Percentiles rank a stretch among this genome's conserved stretches.
Conservation (phyloP, 2,329 filamentous ascomycete genomes). For the Pseudocercospora musae region DNA sequence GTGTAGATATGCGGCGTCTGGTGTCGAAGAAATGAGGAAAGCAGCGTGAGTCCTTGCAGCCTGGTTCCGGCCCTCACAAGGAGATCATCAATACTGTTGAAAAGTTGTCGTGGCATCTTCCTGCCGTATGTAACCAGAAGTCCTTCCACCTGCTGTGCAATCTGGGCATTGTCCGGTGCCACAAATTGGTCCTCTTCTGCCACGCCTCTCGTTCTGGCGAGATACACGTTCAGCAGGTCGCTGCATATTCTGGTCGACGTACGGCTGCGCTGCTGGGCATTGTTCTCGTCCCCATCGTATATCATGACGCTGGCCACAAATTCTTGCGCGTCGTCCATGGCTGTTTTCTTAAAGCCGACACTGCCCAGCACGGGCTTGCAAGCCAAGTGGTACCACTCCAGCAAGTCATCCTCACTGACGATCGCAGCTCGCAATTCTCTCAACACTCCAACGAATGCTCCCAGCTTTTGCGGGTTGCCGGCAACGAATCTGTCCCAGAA, state of each 20-base stretch:
- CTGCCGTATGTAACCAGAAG: constrained; percentile 59
- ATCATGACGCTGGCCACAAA: constrained; percentile 63
- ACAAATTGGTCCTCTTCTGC: constrained; percentile 35
- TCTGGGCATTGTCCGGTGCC: constrained; percentile 44
- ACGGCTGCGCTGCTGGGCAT: constrained; percentile 46
- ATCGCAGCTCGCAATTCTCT: constrained; percentile 63
- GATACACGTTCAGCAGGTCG: constrained; percentile 47
- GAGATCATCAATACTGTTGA: constrained; percentile 62
- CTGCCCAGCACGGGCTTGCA: constrained; percentile 56
- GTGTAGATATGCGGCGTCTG: constrained; percentile 77
- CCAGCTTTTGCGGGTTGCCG: constrained; percentile 55
- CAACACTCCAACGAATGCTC: constrained; percentile 67
- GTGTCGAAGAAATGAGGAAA: constrained; percentile 69
- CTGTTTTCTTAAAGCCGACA: constrained; percentile 59
- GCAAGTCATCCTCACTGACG: constrained; percentile 58
- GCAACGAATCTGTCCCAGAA: constrained; percentile 65
- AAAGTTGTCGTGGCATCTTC: constrained; percentile 67
- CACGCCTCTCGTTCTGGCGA: constrained; percentile 41
- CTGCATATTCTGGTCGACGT: constrained; percentile 60
- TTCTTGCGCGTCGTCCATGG: constrained; percentile 63
- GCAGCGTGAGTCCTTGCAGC: constrained; percentile 61
- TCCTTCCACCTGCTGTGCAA: constrained; percentile 51
- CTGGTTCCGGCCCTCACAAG: constrained; percentile 64
- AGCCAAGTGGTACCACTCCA: constrained; percentile 70
- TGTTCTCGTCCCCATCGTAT: constrained; percentile 58